Base-by-base conservation (phyloP, 2,329 filamentous ascomycete species). In the Arthrinium puccinioides region DNA sequence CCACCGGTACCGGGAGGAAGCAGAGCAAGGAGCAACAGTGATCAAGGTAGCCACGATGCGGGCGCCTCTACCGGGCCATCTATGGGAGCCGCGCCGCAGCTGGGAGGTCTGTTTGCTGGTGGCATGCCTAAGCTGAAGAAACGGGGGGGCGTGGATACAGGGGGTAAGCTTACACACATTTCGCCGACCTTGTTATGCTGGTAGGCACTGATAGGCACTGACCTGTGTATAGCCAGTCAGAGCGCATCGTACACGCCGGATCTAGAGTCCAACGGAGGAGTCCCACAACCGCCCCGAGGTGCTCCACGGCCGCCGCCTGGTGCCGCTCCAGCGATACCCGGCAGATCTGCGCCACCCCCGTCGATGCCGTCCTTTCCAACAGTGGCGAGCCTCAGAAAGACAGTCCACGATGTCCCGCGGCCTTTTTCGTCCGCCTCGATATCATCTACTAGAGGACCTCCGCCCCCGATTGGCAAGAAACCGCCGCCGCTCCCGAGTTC, bases 91-190 rank as follows among this genome's bases (percentile, higher is more conserved):
- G 77, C 86, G 32, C 87, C 88, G 9, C 90, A 96, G 57, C 62
- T 97, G 9, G 90, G 70, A 21, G 92, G 92, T 2, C 61, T 98
- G 19, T 95, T 98, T 55, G 87, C 86, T 1, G 89, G 87, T 24
- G 92, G 90, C 25, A 97, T 97, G 77, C 92, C 92, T 3, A 97
- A 96, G 65, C 60, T 98, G 53, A 85, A 86, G 59, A 96, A 94
- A 67, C 75, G 82, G 4, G 84, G 87, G 39, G 84, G 84, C 26
- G 69, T 90, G 41, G 75, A 87, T 60, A 90, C 85, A 2, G 85
- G 81, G 57, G 72, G 72, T 74, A 52, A 51, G 70, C 39, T 39
- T 7, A 15, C n/a, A n/a, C n/a, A n/a, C n/a, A n/a, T n/a, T 11
- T 13, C 7, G 14, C 9, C 14, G 13, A 15, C 25, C 6, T 33